Base-by-base conservation (phyloP, 257 asterid genomes). In the Fraxinus excelsior region DNA sequence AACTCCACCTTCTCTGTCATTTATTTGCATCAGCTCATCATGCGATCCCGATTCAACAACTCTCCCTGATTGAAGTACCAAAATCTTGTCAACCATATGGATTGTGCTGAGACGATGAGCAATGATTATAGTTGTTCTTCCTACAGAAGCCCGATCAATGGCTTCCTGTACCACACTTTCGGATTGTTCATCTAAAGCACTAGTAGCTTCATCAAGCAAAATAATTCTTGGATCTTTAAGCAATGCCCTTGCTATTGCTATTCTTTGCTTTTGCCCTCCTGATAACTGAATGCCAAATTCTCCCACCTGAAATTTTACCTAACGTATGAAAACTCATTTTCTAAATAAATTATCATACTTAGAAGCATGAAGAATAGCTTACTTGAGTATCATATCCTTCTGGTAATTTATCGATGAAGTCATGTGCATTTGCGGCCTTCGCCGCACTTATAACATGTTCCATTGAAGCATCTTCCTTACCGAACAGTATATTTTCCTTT, bases 201-300 rank as follows among this genome's bases (percentile, higher is more conserved):
- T 89, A 0, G 96, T 92, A 29, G 97, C 97, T 85, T 92, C 97
- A 71, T 92, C 97, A 18, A 92, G 94, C 42, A 92, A 56, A 37
- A 90, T 93, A 67, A 92, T 89, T 60, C 64, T 88, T 3, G 97
- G 97, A 72, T 87, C 87, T 71, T 84, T 91, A 31, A 92, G 67
- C 70, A 92, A 58, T 8, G 95, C 95, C 74, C 97, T 87, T 14
- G 96, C 96, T 64, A 92, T 92, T 14, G 96, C 96, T 32, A 91
- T 82, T 76, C 95, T 88, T 68, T 92, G 97, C 38, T 91, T 92
- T 72, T 92, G 96, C 7, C 97, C 95, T 44, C 97, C 95, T 16
- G 97, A 92, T 51, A 89, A 53, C 31, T 89, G 95, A 62, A 85
- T 67, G 5, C 97, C 97, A 79, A 80, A 87, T 74, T 89, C 94